Base-by-base conservation (phyloP, 345 rosid genomes). In the Linum tenue region DNA sequence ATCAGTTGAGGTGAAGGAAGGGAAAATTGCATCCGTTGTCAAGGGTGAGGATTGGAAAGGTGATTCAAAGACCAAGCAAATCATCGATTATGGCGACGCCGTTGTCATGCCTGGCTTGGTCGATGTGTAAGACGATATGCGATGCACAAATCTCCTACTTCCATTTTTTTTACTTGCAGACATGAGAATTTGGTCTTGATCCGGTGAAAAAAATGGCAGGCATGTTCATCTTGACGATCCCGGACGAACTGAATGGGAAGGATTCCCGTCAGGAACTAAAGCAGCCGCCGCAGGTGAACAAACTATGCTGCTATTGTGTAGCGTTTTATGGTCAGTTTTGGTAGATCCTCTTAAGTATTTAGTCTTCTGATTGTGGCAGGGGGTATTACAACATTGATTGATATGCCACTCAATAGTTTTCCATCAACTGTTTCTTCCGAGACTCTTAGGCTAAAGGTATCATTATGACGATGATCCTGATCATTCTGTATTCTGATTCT, bases 191-290 rank as follows among this genome's bases (percentile, higher is more conserved):
- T 37, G 16, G 62, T 59, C 10, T 43, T 43, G 50, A 43, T 43
- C 10, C 10, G 50, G 6, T 43, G 53, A 10, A 48, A 48, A 1
- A n/a, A 64, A 17, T 73, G 59, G 56, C 77, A 94, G 99, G 61
- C 99, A 94, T 80, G 86, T 79, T 0, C 99, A 94, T 81, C 92
- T 90, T 70, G 95, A 94, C 83, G 99, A 90, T 77, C 99, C 99
- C n/a, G 96, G 97, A 66, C 86, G 92, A 80, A 69, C 83, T 73
- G 96, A 94, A 60, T 94, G 97, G 99, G 97, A 94, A 84, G 99
- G 99, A 37, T 94, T 88, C 79, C 84, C 88, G 68, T 84, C 99
- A 16, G 97, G 99, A 63, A 94, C 99, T 61, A 88, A 78, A 74
- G 99, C 99, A 60, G 97, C 99, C 69, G 96, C 96, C 70, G 99